These are phyloP conservation scores for Phaffia australis DNA, from an alignment of 768 basidiomycete genomes.

Conservation along the genomic window DNA sequence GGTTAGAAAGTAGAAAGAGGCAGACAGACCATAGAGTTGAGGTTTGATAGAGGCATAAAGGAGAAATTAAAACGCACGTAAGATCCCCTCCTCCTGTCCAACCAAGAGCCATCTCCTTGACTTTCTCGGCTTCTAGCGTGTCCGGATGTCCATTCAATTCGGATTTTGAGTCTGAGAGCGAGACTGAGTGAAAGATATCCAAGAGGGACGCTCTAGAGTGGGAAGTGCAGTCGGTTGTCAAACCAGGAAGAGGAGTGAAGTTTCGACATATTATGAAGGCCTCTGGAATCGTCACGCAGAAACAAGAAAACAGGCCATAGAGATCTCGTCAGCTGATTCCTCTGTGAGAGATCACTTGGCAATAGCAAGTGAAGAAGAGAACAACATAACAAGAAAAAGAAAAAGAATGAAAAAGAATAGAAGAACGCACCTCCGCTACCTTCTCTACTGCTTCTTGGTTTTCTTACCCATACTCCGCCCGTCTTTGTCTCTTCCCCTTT, in stretches of 20 bases:
- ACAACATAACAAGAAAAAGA: background rate
- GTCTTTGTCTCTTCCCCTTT: slow-evolving; percentile 3
- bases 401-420: background rate
- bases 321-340: background rate
- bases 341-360: background rate
- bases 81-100: slow-evolving; percentile 22
- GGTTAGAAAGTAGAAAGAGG: background rate
- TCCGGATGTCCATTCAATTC: background rate
- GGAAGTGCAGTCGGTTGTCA: background rate
- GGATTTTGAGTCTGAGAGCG: background rate
- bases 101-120: slow-evolving; percentile 10
- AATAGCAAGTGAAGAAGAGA: background rate
- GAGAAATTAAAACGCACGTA: background rate
- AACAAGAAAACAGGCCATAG: background rate
- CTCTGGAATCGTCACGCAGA: slow-evolving; percentile 5
- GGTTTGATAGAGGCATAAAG: background rate
- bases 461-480: slow-evolving; percentile 41
- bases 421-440: slow-evolving; percentile 40
- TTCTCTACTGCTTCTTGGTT: slow-evolving; percentile 41
- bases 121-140: no score
- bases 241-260: background rate
- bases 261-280: slow-evolving; percentile 23
- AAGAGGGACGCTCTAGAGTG: background rate
- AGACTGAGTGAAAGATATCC: background rate
- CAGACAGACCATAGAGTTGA: background rate